These are phyloP conservation scores for Calocybe gangraenosa DNA, from an alignment of 768 basidiomycete species.

Conservation along the genomic window DNA sequence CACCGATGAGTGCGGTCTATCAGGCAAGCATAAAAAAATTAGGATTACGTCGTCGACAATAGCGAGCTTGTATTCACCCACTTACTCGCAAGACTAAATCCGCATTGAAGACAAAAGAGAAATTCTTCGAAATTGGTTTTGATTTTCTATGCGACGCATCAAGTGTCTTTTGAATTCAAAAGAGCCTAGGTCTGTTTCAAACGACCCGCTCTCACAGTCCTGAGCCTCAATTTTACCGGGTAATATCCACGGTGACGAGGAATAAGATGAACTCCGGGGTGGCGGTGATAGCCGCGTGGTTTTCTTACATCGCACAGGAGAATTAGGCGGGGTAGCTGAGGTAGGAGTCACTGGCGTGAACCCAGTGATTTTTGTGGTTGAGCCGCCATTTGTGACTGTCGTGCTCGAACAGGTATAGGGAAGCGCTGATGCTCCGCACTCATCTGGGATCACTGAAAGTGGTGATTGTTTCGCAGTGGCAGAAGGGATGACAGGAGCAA, in stretches of 20 bases:
- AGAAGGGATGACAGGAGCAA: slow-evolving; percentile 1
- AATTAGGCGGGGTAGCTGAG: slow-evolving; percentile 5
- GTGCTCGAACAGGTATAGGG: slow-evolving; percentile 6
- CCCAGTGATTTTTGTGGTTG: slow-evolving; percentile 32
- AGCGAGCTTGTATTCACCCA: not conserved
- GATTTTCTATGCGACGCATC: slow-evolving; percentile 36
- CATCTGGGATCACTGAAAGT: slow-evolving; percentile 1
- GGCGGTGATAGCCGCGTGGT: slow-evolving; percentile 26
- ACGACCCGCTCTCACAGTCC: slow-evolving; percentile 29
- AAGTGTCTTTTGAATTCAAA: slow-evolving; percentile 39
- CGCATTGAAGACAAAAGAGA: slow-evolving; percentile 13
- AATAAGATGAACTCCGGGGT: slow-evolving; percentile 30
- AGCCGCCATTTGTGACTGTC: slow-evolving; percentile 9
- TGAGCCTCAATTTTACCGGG: slow-evolving; percentile 26
- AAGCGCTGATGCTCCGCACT: slow-evolving; percentile 4
- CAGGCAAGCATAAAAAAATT: too few relatives aligned
- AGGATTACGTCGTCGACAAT: too few relatives aligned
- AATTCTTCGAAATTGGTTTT: slow-evolving; percentile 22
- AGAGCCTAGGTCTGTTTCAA: slow-evolving; percentile 27
- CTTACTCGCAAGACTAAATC: slow-evolving; percentile 3
- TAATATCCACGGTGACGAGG: slow-evolving; percentile 33
- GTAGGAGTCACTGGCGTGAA: slow-evolving; percentile 28
- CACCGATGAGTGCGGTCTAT: slow-evolving; percentile 11
- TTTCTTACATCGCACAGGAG: slow-evolving; percentile 16
- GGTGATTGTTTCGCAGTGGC: slow-evolving; percentile 6